Evolutionary conservation across 345 rosid species (phyloP).

Genomic region (Clarkia xantiana): DNA sequence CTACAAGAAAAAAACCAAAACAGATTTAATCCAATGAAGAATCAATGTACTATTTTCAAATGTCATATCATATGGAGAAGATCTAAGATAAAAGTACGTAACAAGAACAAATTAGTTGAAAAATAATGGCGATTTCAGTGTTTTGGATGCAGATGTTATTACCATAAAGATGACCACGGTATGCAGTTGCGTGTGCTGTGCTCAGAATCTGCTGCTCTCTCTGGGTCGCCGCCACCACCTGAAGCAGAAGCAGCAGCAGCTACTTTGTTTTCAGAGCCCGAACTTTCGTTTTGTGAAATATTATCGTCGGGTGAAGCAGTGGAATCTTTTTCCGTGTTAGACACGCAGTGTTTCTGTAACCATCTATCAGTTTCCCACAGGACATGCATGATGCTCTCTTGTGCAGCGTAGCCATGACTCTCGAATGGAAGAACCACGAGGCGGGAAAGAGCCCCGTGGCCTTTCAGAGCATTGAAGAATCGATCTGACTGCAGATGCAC

Average conservation of each 20-base stretch:
- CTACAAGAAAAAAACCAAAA: too few species aligned
- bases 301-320: slow-evolving; percentile 19
- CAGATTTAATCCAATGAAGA: too few species aligned
- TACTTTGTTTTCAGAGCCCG: slow-evolving; percentile 29
- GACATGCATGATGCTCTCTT: slow-evolving; percentile 97
- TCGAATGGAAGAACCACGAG: slow-evolving; percentile 83
- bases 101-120: not conserved
- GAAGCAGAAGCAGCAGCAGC: slow-evolving; percentile 30
- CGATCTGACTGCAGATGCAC: slow-evolving; percentile 66
- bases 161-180: slow-evolving; percentile 52
- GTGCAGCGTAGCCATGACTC: slow-evolving; percentile 88
- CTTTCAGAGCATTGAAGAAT: slow-evolving; percentile 87
- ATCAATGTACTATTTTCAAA: too few species aligned
- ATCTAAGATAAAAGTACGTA: not conserved
- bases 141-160: slow-evolving; percentile 1
- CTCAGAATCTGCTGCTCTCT: slow-evolving; percentile 28
- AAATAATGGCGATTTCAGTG: not conserved
- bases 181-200: slow-evolving; percentile 14
- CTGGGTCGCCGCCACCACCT: slow-evolving; percentile 56
- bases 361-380: slow-evolving; percentile 98
- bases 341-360: slow-evolving; percentile 73
- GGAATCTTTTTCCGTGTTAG: slow-evolving; percentile 30
- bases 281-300: slow-evolving; percentile 17
- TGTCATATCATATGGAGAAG: too few species aligned
- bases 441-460: slow-evolving; percentile 89